Base-by-base conservation (phyloP, 805 yeast genomes). In the Saccharomyces mikatae region DNA sequence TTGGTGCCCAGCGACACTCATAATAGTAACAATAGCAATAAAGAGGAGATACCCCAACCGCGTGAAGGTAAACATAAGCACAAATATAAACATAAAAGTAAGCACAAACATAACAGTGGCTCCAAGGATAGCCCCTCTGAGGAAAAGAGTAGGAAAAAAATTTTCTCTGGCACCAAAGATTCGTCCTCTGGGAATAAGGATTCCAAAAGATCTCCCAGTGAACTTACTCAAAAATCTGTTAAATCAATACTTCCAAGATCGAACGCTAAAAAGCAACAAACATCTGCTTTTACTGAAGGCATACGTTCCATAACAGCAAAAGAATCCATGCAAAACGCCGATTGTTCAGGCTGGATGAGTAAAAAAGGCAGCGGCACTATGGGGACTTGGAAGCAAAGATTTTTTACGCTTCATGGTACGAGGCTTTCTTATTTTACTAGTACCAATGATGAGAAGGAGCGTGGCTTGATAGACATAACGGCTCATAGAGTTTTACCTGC, bases 401-500 rank as follows among this genome's bases (percentile, higher is more conserved):
- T 73, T 55, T 91, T 91, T 67, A 84, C 94, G 0, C 75, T 94
- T 32, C 97, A 94, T 71, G 96, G 96, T 2, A 94, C 99, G 0
- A 76, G 99, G 61, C 73, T 94, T 52, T 89, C 97, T 4, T 94
- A 94, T 70, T 94, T 89, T 67, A 78, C 87, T 0, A 80, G 86
- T 8, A 74, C 86, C 60, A 80, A 81, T 52, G 99, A 94, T 69
- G 79, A 80, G 31, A 80, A 82, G 57, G 99, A 94, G 69, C 85
- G 86, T 62, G 99, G 99, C 0, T 74, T 94, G 53, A 94, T 94
- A 58, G 99, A 94, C 69, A 91, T 94, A 55, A 94, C 97, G 0
- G 89, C 97, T 0, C 98, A 94, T 71, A 81, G 87, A 62, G 98
- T 92, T 1, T 73, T 89, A 24, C 95, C 97, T 0, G 83, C 87